These are phyloP conservation scores for Tillandsia fasciculata DNA, from an alignment of 176 grass and related monocot genomes.

Conservation along the genomic window DNA sequence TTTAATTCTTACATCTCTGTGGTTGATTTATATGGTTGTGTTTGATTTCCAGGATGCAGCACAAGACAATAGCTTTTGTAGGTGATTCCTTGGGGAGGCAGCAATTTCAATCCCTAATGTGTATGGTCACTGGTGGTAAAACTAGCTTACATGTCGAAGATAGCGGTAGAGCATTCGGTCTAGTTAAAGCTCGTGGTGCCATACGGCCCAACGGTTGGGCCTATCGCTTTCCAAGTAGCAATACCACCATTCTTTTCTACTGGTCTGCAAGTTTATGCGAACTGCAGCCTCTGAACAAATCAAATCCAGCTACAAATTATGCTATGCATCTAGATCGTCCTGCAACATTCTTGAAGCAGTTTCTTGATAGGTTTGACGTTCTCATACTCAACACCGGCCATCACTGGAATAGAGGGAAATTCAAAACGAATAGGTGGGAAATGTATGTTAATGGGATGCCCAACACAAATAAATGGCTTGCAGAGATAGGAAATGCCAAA, in stretches of 20 bases:
- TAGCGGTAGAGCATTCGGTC: constrained; percentile 64
- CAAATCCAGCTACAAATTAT: constrained; percentile 39
- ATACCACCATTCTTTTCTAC: constrained; percentile 89
- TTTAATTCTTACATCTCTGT: not conserved
- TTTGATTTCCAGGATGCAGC: constrained; percentile 44
- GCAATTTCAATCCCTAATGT: constrained; percentile 97
- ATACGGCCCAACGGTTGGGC: constrained; percentile 90
- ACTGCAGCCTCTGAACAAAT: constrained; percentile 54
- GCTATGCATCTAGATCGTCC: constrained; percentile 89
- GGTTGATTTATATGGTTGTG: not conserved
- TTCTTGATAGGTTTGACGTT: constrained; percentile 59
- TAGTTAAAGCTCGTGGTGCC: constrained; percentile 72
- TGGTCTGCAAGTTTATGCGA: constrained; percentile 97
- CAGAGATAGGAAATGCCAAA: constrained; percentile 54
- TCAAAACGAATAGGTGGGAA: constrained; percentile 73
- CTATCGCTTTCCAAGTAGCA: constrained; percentile 64
- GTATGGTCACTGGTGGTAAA: constrained; percentile 76
- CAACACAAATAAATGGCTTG: constrained; percentile 29
- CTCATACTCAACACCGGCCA: constrained; percentile 94
- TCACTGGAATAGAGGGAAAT: constrained; percentile 99
- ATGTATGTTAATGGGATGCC: constrained; percentile 56
- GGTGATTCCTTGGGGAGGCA: constrained; percentile 96
- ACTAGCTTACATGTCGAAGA: constrained; percentile 50
- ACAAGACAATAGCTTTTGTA: constrained; percentile 87
- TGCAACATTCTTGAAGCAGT: constrained; percentile 67